Evolutionary conservation across 768 basidiomycete species (phyloP), one percentile per base, ranked within the genome.

Genomic region (Melanogaster broomeanus): DNA sequence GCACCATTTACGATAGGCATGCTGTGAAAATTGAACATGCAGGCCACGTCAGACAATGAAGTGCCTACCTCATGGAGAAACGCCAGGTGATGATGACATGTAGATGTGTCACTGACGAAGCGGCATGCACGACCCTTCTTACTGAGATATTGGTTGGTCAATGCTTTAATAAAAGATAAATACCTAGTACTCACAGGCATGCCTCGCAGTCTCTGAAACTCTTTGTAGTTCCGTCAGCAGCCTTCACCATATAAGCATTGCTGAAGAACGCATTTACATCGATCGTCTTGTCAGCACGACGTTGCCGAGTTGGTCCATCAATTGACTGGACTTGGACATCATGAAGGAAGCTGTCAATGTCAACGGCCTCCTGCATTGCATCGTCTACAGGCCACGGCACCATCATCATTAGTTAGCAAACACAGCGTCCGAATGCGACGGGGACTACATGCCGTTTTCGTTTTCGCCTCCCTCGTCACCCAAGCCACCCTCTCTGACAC

Each of bases 1-100:
- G 16, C 51, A 56, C 72, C 71, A 74, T 21, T 61, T 60, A 4
- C 35, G 49, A 49, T 74, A 72, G 27, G 21, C 22, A 9, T 34
- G 45, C 61, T 65, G 12, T 48, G 31, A 10, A 3, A n/a, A 13
- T 33, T 28, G 15, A n/a, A 21, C 19, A 9, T 22, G 9, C 15
- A 48, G 15, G 12, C 3, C 25, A 45, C 24, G 22, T 3, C 16
- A 10, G n/a, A 3, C 12, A 25, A 27, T n/a, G 19, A 21, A 18
- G 13, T 39, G 39, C 47, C 21, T 41, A 48, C 37, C 5, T 3
- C 16, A 40, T 48, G 47, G 15, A 15, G 6, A 41, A 25, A 48
- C 4, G 34, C 37, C 15, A 48, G 19, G 10, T 48, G 38, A 21
- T 6, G 24, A 11, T 5, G 8, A 40, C 47, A 48, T 2, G 7